Conservation (phyloP, 345 rosid genomes). For the Eucalyptus pumila region DNA sequence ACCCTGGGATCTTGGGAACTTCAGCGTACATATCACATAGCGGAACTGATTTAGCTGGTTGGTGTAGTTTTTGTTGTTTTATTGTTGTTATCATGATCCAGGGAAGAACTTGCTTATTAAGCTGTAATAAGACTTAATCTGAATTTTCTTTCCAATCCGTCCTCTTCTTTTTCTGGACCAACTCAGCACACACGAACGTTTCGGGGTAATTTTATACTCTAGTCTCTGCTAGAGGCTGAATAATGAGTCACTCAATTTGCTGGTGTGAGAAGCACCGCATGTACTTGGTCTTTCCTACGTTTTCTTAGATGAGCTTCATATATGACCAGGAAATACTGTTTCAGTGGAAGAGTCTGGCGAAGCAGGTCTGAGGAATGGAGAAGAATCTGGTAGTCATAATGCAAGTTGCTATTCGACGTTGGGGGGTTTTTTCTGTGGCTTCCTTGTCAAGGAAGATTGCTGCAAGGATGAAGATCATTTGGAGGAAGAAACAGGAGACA, state of each 20-base stretch:
- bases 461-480: conserved; percentile 37
- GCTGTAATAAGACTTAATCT: background rate
- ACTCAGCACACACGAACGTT: background rate
- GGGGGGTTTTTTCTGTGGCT: conserved; percentile 51
- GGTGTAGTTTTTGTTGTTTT: background rate
- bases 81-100: background rate
- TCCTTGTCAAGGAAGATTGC: conserved; percentile 57
- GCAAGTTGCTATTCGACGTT: conserved; percentile 35
- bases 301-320: background rate
- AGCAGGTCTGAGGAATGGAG: conserved; percentile 19
- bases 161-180: background rate
- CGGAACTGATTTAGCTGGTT: conserved; percentile 31
- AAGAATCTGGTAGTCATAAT: conserved; percentile 16
- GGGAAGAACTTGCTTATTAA: background rate
- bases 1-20: conserved; percentile 65
- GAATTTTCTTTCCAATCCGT: background rate
- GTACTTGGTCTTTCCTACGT: background rate
- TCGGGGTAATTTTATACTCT: background rate
- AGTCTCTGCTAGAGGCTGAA: background rate
- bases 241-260: background rate
- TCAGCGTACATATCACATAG: conserved; percentile 45
- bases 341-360: conserved; percentile 37
- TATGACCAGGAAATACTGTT: conserved; percentile 33
- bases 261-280: background rate
- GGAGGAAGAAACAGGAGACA: conserved; percentile 35